Evolutionary conservation across 768 basidiomycete genomes (phyloP).

Genomic region (Termitomyces heimii): DNA sequence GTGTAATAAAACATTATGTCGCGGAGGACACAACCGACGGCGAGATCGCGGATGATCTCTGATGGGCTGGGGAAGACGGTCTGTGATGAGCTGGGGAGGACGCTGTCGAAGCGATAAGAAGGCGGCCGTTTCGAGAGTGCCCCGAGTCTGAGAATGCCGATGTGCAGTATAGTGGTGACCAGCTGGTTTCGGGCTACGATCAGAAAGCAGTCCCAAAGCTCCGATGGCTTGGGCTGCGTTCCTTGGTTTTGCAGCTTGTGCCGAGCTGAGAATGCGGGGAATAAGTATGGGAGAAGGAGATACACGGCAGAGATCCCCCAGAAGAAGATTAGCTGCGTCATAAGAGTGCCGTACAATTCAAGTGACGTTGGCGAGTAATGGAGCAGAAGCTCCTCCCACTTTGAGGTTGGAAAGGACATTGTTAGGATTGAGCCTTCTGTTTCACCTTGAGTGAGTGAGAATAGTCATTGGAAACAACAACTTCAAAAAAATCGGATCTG

Average conservation of each 20-base stretch:
- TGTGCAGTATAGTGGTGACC: conserved; percentile 16
- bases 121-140: conserved; percentile 2
- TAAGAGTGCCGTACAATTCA: conserved; percentile 18
- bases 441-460: too few relatives aligned
- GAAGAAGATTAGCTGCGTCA: conserved; percentile 19
- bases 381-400: conserved; percentile 8
- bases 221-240: conserved; percentile 18
- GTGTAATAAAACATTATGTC: conserved; percentile 25
- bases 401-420: not conserved
- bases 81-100: conserved; percentile 15
- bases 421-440: not conserved
- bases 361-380: conserved; percentile 13
- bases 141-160: conserved; percentile 10
- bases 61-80: too few relatives aligned
- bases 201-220: conserved; percentile 18
- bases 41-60: conserved; percentile 16
- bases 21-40: conserved; percentile 16
- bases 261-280: conserved; percentile 17
- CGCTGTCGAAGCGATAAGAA: conserved; percentile 15
- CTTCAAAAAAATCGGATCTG: too few relatives aligned
- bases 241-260: conserved; percentile 21
- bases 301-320: conserved; percentile 19
- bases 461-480: too few relatives aligned
- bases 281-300: conserved; percentile 15
- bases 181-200: conserved; percentile 20